Percentiles rank a stretch among this genome's conserved stretches.
These are phyloP conservation scores for Pleurotus platypus DNA, from an alignment of 768 basidiomycete genomes.

Conservation along the genomic window DNA sequence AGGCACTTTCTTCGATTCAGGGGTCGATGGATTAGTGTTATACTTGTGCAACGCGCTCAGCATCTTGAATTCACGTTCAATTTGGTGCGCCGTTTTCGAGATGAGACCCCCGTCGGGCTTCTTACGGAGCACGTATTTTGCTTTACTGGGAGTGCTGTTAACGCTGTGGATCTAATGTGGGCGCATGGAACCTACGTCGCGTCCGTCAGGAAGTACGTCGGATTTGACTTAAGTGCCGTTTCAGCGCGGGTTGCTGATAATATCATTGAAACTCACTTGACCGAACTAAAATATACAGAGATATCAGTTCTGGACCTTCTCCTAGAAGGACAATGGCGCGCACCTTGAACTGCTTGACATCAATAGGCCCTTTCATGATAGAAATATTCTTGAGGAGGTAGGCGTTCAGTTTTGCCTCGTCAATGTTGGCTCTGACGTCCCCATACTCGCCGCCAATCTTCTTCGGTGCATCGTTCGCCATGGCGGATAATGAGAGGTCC, in stretches of 20 bases:
- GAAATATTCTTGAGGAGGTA: slow-evolving; percentile 61
- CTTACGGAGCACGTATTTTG: slow-evolving; percentile 83
- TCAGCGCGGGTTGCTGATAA: not conserved
- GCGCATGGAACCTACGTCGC: slow-evolving; percentile 42
- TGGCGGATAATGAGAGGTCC: slow-evolving; percentile 12
- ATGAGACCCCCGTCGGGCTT: slow-evolving; percentile 88
- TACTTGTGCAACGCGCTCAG: slow-evolving; percentile 73
- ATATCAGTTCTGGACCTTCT: not conserved
- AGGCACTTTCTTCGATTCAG: slow-evolving; percentile 57
- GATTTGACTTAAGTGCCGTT: slow-evolving; percentile 68
- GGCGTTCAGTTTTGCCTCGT: slow-evolving; percentile 56
- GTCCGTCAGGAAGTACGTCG: slow-evolving; percentile 91
- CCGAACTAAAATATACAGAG: slow-evolving; percentile 56
- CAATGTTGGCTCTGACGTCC: slow-evolving; percentile 65
- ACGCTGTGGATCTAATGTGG: not conserved
- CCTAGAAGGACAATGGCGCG: slow-evolving; percentile 16
- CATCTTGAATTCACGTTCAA: slow-evolving; percentile 90
- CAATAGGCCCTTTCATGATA: slow-evolving; percentile 58
- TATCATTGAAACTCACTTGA: slow-evolving; percentile 53
- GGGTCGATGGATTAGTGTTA: slow-evolving; percentile 56
- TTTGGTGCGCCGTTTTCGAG: slow-evolving; percentile 89
- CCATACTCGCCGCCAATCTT: slow-evolving; percentile 77
- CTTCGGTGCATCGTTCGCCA: slow-evolving; percentile 25
- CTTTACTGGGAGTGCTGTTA: slow-evolving; percentile 31
- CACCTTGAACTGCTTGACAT: slow-evolving; percentile 92